A percentile compares a stretch with the other conserved stretches of the same genome.
Conservation (phyloP, 495 filamentous ascomycete species). For the Lichenothelia convexa region DNA sequence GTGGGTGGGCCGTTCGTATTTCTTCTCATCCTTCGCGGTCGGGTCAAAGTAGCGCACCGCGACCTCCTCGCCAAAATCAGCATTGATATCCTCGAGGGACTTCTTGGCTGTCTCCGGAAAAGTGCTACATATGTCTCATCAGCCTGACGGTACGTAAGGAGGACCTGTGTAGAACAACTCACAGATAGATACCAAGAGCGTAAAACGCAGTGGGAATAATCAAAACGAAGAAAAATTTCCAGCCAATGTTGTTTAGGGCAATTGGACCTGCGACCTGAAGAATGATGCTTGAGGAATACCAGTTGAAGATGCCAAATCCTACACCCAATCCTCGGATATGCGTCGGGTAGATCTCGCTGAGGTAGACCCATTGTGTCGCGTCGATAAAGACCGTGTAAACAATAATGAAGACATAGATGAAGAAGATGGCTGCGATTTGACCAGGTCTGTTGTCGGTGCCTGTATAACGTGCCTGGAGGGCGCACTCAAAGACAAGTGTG, state of each 20-base stretch:
- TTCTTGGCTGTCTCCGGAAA: slow-evolving; percentile 7
- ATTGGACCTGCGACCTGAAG: slow-evolving; percentile 24
- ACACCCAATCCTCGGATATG: slow-evolving; percentile 30
- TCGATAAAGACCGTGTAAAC: slow-evolving; percentile 21
- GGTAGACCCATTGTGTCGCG: slow-evolving; percentile 31
- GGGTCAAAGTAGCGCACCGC: slow-evolving; percentile 12
- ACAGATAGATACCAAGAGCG: slow-evolving; percentile 12
- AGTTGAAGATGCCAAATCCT: slow-evolving; percentile 27
- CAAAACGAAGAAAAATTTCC: slow-evolving; percentile 32
- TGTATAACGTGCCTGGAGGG: slow-evolving; percentile 25
- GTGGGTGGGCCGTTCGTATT: slow-evolving; percentile 7
- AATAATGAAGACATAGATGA: slow-evolving; percentile 29
- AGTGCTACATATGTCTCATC: slow-evolving; percentile 9
- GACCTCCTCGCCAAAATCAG: slow-evolving; percentile 11
- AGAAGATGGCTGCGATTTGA: slow-evolving; percentile 28
- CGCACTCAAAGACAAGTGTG: slow-evolving; percentile 24
- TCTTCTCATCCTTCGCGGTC: slow-evolving; percentile 9
- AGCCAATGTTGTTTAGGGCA: slow-evolving; percentile 25
- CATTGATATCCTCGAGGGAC: slow-evolving; percentile 11
- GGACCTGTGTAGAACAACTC: too few relatives aligned
- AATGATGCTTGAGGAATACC: slow-evolving; percentile 26
- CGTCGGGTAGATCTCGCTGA: slow-evolving; percentile 34
- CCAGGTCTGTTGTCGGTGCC: slow-evolving; percentile 28
- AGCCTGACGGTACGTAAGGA: too few relatives aligned
- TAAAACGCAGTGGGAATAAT: slow-evolving; percentile 28